Evolutionary conservation across 345 rosid genomes (phyloP).

Genomic region (Geranium brycei): DNA sequence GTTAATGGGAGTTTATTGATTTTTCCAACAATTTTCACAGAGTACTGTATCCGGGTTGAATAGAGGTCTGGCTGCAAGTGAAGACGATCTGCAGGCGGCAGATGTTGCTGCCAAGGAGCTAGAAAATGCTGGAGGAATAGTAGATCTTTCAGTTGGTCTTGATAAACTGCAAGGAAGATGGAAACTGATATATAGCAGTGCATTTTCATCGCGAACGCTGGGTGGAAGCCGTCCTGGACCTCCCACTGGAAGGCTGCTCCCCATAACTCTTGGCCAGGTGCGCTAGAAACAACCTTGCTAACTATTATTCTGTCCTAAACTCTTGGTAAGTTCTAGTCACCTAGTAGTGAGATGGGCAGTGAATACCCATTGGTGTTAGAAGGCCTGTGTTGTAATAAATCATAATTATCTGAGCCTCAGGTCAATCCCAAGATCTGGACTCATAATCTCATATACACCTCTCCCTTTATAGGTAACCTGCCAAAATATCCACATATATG

Average conservation of each 20-base stretch:
- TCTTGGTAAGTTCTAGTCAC: too few relatives aligned
- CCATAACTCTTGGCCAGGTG: slow-evolving; percentile 89
- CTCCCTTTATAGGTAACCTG: too few relatives aligned
- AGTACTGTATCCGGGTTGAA: slow-evolving; percentile 68
- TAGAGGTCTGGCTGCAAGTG: slow-evolving; percentile 71
- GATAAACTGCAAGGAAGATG: slow-evolving; percentile 79
- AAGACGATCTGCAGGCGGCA: slow-evolving; percentile 51
- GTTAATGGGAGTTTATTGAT: too few relatives aligned
- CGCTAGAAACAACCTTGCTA: too few relatives aligned
- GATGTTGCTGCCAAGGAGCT: slow-evolving; percentile 66
- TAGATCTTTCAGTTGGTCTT: slow-evolving; percentile 41
- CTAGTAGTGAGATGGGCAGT: too few relatives aligned
- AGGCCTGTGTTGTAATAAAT: too few relatives aligned
- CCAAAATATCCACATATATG: too few relatives aligned
- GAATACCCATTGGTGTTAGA: too few relatives aligned
- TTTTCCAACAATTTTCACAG: slow-evolving; percentile 16
- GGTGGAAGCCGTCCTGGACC: slow-evolving; percentile 93
- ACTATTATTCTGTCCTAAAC: too few relatives aligned
- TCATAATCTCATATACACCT: too few relatives aligned
- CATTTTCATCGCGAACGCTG: slow-evolving; percentile 75
- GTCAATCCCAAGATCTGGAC: too few relatives aligned
- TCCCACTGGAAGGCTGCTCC: slow-evolving; percentile 77
- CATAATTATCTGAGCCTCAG: too few relatives aligned
- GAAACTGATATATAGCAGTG: slow-evolving; percentile 84
- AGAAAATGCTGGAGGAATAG: slow-evolving; percentile 54